Base-by-base conservation (phyloP, 441 rosid genomes). In the Melastoma candidum region DNA sequence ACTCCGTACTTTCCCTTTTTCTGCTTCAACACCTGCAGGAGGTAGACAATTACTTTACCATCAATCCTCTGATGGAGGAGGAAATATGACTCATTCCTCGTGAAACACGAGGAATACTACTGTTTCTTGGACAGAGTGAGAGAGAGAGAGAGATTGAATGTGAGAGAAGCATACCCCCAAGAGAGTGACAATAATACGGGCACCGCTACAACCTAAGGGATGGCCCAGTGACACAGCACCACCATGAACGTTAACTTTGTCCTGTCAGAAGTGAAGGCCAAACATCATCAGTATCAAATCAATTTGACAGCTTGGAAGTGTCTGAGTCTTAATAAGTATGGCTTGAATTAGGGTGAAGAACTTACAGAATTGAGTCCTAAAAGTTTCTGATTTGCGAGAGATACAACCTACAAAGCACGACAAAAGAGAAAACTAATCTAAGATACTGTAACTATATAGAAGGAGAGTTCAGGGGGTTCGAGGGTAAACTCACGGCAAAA, bases 201-300 rank as follows among this genome's bases (percentile, higher is more conserved):
- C 99, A 36, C 97, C 97, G 36, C 99, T 87, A 83, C 99, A 93
- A 43, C 97, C 99, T 60, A 87, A 72, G 60, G 99, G 97, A 71
- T 93, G 96, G 51, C 99, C 99, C 72, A 93, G 73, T 0, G 99
- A 73, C 48, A 89, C 95, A 51, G 96, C 97, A 60, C 99, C 99
- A 55, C 97, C 99, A 3, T 89, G 85, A 25, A 82, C 94, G 49
- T 94, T 89, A 32, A 80, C 77, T 58, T 79, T 89, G 60, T 94
- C 92, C 99, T 89, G 76, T 45, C 68, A 46, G 12, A 13, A 61
- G 2, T 3, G 3, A 44, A 4, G 0, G 10, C 22, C 39, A 7
- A 4, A 44, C 22, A 53, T 12, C 6, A 5, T 3, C 32, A 24
- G 10, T n/a, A 2, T 13, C 39, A 13, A 49, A 10, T 25, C 44